These are phyloP conservation scores for Xerocomus potaroensis DNA, from an alignment of 768 basidiomycete species.

Conservation along the genomic window DNA sequence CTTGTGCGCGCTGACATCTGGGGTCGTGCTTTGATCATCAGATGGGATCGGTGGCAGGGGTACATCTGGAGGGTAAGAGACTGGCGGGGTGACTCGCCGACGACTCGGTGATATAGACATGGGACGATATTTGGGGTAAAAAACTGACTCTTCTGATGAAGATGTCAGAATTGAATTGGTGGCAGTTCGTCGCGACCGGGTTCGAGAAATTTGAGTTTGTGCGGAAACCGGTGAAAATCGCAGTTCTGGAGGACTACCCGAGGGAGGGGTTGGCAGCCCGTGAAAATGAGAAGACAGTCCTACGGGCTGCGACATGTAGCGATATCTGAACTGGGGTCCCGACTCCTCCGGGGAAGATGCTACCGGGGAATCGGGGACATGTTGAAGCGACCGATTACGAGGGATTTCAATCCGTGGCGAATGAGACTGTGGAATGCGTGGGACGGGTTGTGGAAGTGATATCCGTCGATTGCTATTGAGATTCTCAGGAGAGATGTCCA, in stretches of 20 bases:
- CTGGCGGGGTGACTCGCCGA: constrained; percentile 11
- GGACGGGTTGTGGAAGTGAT: constrained; percentile 4
- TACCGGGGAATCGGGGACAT: constrained; percentile 7
- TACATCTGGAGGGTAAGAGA: constrained; percentile 9
- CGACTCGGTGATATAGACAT: constrained; percentile 5
- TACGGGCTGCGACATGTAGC: not conserved
- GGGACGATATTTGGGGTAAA: not conserved
- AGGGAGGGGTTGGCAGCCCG: constrained; percentile 6
- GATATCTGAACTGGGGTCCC: constrained; percentile 3
- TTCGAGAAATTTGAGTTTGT: not conserved
- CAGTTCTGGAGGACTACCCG: constrained; percentile 2
- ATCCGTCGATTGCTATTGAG: not conserved
- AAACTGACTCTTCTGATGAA: constrained; percentile 10
- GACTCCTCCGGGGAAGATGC: constrained; percentile 20
- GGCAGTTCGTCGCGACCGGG: constrained; percentile 1
- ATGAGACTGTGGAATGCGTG: not conserved
- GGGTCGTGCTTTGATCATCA: not conserved
- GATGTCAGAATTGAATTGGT: not conserved
- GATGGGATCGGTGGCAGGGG: constrained; percentile 24
- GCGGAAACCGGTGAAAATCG: not conserved
- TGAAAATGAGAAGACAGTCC: not conserved
- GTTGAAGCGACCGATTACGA: not conserved
- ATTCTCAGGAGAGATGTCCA: not conserved
- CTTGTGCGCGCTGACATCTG: not conserved
- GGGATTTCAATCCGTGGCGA: constrained; percentile 17